Conservation (phyloP, 768 basidiomycete genomes). For the Porphyrellus cyaneotinctus region DNA sequence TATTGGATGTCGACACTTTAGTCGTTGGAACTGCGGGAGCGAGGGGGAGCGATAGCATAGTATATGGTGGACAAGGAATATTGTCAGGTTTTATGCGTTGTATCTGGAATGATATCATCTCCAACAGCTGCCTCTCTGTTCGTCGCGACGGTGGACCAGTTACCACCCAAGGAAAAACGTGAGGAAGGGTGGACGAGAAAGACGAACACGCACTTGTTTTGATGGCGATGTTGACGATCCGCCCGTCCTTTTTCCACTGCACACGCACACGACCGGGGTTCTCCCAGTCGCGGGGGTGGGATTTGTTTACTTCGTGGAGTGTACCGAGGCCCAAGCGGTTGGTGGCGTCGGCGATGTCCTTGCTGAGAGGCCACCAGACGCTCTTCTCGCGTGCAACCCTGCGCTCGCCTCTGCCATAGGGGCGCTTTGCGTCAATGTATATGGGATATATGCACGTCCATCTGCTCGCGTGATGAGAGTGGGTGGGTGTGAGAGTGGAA, state of each 20-base stretch:
- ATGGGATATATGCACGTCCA: conserved; percentile 97
- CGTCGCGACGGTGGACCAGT: neutral
- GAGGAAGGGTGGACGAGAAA: neutral
- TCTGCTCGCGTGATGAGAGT: conserved; percentile 38
- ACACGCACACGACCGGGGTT: conserved; percentile 95
- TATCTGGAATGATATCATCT: conserved; percentile 69
- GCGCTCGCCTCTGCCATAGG: conserved; percentile 79
- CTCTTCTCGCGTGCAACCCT: conserved; percentile 74
- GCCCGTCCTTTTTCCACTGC: conserved; percentile 82
- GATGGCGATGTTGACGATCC: conserved; percentile 60
- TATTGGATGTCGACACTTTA: conserved; percentile 30
- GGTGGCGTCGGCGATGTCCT: conserved; percentile 86
- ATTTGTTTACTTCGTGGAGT: conserved; percentile 85
- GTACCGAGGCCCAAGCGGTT: conserved; percentile 71
- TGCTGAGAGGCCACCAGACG: conserved; percentile 93
- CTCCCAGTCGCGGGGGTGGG: conserved; percentile 96
- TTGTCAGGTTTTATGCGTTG: conserved; percentile 70
- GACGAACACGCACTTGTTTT: conserved; percentile 60
- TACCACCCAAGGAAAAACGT: neutral
- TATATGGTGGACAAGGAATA: conserved; percentile 62
- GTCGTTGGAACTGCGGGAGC: conserved; percentile 29
- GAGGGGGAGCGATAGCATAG: conserved; percentile 29
- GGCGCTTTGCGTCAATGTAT: conserved; percentile 92
- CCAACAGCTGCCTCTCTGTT: conserved; percentile 75
- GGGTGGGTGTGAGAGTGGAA: neutral